Percentiles rank a stretch among this genome's conserved stretches.
These are phyloP conservation scores for Bruguiera gymnorhiza DNA, from an alignment of 345 rosid genomes.

Conservation along the genomic window DNA sequence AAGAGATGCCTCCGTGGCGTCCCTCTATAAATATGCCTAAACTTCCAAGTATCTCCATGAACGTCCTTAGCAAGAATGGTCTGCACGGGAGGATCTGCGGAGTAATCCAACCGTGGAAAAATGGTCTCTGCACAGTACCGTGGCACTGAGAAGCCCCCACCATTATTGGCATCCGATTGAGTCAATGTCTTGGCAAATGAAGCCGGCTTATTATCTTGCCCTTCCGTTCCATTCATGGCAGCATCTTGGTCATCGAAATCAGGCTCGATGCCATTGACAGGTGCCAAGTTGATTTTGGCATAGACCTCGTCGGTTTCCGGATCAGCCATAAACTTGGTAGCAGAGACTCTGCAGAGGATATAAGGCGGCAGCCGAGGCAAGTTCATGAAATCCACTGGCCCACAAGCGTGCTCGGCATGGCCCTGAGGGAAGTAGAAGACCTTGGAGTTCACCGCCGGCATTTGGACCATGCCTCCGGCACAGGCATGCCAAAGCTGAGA, in stretches of 20 bases:
- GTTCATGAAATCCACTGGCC: slow-evolving; percentile 21
- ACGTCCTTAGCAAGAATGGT: slow-evolving; percentile 89
- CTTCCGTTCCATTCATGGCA: slow-evolving; percentile 12
- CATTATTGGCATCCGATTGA: slow-evolving; percentile 96
- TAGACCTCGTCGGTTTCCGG: slow-evolving; percentile 30
- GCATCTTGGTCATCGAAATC: slow-evolving; percentile 33
- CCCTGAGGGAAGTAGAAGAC: slow-evolving; percentile 33
- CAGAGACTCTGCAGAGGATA: slow-evolving; percentile 18
- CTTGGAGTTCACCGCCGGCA: slow-evolving; percentile 24
- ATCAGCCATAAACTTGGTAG: slow-evolving; percentile 30
- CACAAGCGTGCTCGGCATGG: slow-evolving; percentile 24
- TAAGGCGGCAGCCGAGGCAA: slow-evolving; percentile 21
- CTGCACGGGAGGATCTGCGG: slow-evolving; percentile 94
- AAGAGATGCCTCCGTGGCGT: slow-evolving; percentile 93
- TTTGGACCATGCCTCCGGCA: slow-evolving; percentile 33
- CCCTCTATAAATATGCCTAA: slow-evolving; percentile 92
- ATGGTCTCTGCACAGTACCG: slow-evolving; percentile 96
- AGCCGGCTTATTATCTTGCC: slow-evolving; percentile 44
- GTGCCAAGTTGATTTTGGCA: slow-evolving; percentile 20
- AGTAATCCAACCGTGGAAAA: slow-evolving; percentile 80
- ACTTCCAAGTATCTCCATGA: slow-evolving; percentile 89
- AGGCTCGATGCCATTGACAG: slow-evolving; percentile 2
- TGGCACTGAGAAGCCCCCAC: slow-evolving; percentile 98
- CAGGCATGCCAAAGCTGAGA: slow-evolving; percentile 36
- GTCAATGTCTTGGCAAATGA: slow-evolving; percentile 95